A percentile compares a stretch with the other conserved stretches of the same genome.
Conservation (phyloP, 73 alveolate genomes). For the Blepharisma stoltei region DNA sequence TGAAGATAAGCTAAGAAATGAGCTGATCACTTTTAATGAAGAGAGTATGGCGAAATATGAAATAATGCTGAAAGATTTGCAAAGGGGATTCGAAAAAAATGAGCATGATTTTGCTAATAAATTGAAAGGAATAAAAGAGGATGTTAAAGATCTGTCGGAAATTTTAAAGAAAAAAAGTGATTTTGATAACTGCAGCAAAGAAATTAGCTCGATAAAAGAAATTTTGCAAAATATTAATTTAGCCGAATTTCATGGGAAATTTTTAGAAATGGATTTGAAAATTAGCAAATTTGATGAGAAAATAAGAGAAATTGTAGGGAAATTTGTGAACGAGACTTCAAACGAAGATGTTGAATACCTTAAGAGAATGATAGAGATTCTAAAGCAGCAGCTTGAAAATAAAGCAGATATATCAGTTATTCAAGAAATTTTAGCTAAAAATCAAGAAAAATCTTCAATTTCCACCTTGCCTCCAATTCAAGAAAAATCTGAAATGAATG, state of each 20-base stretch:
- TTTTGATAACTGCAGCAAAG: too few relatives aligned
- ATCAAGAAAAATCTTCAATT: background rate
- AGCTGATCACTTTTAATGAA: background rate
- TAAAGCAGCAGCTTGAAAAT: background rate
- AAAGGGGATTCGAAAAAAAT: background rate
- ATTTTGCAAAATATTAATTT: background rate
- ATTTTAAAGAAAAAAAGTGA: background rate
- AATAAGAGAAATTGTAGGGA: background rate
- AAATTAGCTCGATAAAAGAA: too few relatives aligned
- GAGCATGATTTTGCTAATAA: background rate
- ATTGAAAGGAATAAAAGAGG: background rate
- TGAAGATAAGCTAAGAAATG: slow-evolving; percentile 1
- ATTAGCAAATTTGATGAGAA: background rate
- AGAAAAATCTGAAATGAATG: slow-evolving; percentile 12
- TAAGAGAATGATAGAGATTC: background rate
- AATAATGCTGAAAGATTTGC: background rate
- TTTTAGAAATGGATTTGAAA: background rate
- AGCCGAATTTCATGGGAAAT: background rate
- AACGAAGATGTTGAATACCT: background rate
- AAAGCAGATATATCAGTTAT: background rate
- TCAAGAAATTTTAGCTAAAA: background rate
- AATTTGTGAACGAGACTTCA: background rate
- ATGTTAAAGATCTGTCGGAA: background rate
- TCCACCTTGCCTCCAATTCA: background rate
- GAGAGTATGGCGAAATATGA: too few relatives aligned